A percentile compares a stretch with the other conserved stretches of the same genome.
Conservation (phyloP, 768 basidiomycete genomes). For the Sarcomyxa edulis region DNA sequence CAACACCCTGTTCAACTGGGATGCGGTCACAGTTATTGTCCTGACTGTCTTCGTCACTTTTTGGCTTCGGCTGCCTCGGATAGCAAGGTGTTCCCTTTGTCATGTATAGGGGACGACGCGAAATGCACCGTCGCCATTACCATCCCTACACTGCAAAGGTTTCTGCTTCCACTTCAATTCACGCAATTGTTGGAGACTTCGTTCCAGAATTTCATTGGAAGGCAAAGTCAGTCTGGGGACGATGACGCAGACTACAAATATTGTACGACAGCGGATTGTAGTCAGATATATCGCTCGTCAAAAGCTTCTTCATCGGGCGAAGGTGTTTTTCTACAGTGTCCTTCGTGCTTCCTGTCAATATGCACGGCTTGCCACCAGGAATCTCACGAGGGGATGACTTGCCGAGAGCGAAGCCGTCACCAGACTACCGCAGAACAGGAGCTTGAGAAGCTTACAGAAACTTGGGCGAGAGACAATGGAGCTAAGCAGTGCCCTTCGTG, state of each 20-base stretch:
- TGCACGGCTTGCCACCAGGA: constrained; percentile 46
- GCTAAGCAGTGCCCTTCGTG: constrained; percentile 46
- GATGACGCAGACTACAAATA: constrained; percentile 61
- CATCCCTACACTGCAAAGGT: constrained; percentile 42
- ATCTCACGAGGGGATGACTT: constrained; percentile 47
- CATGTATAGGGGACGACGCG: constrained; percentile 57
- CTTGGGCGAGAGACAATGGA: constrained; percentile 30
- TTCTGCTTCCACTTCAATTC: constrained; percentile 47
- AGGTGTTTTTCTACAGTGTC: constrained; percentile 33
- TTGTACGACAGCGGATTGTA: constrained; percentile 72
- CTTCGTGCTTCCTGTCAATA: constrained; percentile 44
- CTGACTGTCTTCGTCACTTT: constrained; percentile 42
- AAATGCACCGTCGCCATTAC: constrained; percentile 51
- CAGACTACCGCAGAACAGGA: constrained; percentile 31
- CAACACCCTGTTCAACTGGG: constrained; percentile 34
- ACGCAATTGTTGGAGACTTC: constrained; percentile 48
- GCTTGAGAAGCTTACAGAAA: constrained; percentile 30
- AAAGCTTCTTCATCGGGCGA: constrained; percentile 2
- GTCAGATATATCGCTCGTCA: constrained; percentile 49
- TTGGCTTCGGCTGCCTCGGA: constrained; percentile 33
- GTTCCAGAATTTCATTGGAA: constrained; percentile 49
- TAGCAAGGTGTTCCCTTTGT: constrained; percentile 49
- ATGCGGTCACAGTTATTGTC: constrained; percentile 49
- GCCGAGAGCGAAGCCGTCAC: constrained; percentile 29
- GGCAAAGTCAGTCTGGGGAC: constrained; percentile 43